Base-by-base conservation (phyloP, 441 rosid genomes). In the Manihot esculenta region DNA sequence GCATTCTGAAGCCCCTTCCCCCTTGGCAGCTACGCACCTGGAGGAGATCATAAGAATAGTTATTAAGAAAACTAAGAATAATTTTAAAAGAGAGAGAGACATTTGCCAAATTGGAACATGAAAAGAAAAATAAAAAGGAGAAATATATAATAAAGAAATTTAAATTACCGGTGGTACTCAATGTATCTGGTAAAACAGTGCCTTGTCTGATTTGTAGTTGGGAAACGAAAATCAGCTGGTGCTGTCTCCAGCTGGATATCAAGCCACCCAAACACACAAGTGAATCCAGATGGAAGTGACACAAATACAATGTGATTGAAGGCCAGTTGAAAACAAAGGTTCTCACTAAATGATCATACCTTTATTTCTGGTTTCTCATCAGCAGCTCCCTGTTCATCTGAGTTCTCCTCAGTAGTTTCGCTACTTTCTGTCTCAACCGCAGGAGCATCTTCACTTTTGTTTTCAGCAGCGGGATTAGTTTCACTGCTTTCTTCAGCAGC, bases 201-300 rank as follows among this genome's bases (percentile, higher is more conserved):
- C 83, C 98, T 86, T 10, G 98, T 89, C 78, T 93, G 98, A 82
- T 93, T 93, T 66, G 98, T 93, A 61, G 98, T 93, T 33, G 98
- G 98, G 76, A 93, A 93, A 69, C 98, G 98, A 74, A 85, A 90
- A 84, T 93, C 98, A 70, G 97, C 97, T 2, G 98, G 98, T 65
- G 99, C 99, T 26, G 98, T 96, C 88, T 91, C 97, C 73, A 95
- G 87, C 97, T 93, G 84, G 23, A 68, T 3, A 64, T 42, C 41
- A 71, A 49, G 62, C 38, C 71, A 77, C 26, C 53, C 69, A 35
- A 68, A 15, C 9, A 65, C 35, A 61, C 2, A 42, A 79, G 70
- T 35, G 41, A 82, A 73, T 54, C 82, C 41, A 62, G 59, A 60
- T 26, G 55, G 64, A 65, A 51, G 44, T 17, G 27, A 61, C 38